Conservation (phyloP, 176 grass and related monocot species). For the Zizania latifolia region DNA sequence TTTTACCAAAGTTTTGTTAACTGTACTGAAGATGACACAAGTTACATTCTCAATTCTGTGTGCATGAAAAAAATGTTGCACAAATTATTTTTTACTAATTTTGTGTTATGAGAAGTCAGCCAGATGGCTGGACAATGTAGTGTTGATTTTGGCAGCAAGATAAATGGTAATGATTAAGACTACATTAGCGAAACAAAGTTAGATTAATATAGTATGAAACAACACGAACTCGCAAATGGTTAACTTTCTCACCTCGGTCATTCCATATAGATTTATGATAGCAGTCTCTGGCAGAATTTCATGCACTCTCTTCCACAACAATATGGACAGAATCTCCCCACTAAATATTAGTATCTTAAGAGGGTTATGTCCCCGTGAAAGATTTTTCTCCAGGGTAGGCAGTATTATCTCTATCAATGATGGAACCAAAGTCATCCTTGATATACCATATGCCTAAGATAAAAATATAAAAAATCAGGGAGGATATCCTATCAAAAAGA, state of each 20-base stretch:
- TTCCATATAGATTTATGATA: slow-evolving; percentile 83
- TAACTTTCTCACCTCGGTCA: slow-evolving; percentile 66
- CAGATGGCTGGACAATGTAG: neutral
- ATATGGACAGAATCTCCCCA: slow-evolving; percentile 59
- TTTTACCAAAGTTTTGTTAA: neutral
- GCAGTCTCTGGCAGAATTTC: slow-evolving; percentile 55
- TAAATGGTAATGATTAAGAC: neutral
- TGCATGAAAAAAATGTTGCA: neutral
- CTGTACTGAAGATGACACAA: neutral
- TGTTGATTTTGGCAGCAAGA: neutral
- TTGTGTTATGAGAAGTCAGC: neutral
- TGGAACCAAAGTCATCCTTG: slow-evolving; percentile 77
- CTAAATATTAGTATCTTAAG: slow-evolving; percentile 81
- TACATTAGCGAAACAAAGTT: neutral
- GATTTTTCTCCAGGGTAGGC: slow-evolving; percentile 32
- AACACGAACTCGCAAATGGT: slow-evolving; percentile 21
- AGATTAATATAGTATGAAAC: neutral
- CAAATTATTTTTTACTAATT: neutral
- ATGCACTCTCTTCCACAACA: slow-evolving; percentile 54
- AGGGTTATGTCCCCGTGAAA: slow-evolving; percentile 38
- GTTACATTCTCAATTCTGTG: neutral
- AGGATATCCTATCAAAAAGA: slow-evolving; percentile 14
- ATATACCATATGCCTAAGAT: slow-evolving; percentile 53
- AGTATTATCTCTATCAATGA: slow-evolving; percentile 68
- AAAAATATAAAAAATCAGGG: slow-evolving; percentile 9